Base-by-base conservation (phyloP, 2,329 filamentous ascomycete species). In the Colletotrichum acutatum region DNA sequence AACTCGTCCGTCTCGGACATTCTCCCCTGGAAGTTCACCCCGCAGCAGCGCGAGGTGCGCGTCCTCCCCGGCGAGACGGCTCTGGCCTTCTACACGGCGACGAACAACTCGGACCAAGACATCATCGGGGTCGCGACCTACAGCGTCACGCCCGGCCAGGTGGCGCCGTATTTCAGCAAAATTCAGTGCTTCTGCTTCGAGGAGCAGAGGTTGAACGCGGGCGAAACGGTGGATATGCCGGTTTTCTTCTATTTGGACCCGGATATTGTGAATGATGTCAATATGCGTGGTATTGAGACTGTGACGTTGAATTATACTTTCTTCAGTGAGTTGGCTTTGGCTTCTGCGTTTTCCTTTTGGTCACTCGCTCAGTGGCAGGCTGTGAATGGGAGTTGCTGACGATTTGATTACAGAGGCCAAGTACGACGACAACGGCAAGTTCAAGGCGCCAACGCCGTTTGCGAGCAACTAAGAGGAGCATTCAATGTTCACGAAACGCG, bases 161-260 rank as follows among this genome's bases (percentile, higher is more conserved):
- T 97, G 57, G 96, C 97, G 56, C 95, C 95, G 1, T 99, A 99
- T 83, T 99, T 99, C 81, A 97, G 94, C 90, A 99, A 99, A 89
- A 99, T 99, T 58, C 97, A 99, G 84, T 99, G 97, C 81, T 99
- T 99, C 84, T 99, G 97, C 83, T 99, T 99, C 79, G 97, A 99
- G 85, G 96, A 95, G 84, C 97, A 99, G 88, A 89, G 97, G 74
- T 84, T 99, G 76, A 96, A 97, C 80, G 95, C 95, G 6, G 95
- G 96, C 57, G 97, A 99, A 88, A 97, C 95, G 57, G 97, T 99
- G 66, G 97, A 99, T 82, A 99, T 99, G 97, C 97, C 97, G 0
- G 97, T 99, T 0, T 99, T 99, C 84, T 99, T 99, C 85, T 99
- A 98, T 83, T 93, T 99, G 76, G 97, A 99, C 80, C 97, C 97